Base-by-base conservation (phyloP, 1,284 basidiomycete species). In the Neolentinus lepideus region DNA sequence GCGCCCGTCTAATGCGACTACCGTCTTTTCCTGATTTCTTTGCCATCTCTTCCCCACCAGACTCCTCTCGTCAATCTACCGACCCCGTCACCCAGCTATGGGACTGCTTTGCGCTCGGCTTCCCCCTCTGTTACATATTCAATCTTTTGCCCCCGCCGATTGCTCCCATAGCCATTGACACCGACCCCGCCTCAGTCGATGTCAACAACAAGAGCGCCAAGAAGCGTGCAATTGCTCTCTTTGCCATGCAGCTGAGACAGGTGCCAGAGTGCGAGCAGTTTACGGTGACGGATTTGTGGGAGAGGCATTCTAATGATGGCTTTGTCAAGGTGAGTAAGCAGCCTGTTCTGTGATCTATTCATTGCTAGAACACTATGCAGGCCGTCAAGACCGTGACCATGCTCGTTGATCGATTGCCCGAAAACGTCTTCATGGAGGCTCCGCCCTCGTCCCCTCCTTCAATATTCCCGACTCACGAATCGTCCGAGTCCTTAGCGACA, bases 61-160 rank as follows among this genome's bases (percentile, higher is more conserved):
- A 83, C 35, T 69, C 75, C 62, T 75, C 83, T 21, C 79, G 89
- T 58, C 83, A 84, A 67, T 89, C 86, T 29, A 87, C 87, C 43
- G 89, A 92, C 72, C 88, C 88, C 43, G 96, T 99, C 63, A 88
- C 91, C 45, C 92, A 95, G 70, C 84, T 98, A 52, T 95, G 94
- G 86, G 92, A 95, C 67, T 85, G 90, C 67, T 91, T 99, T 72
- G 88, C 93, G 35, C 83, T 95, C 46, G 96, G 97, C 59, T 88
- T 92, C 31, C 90, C 95, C 35, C 88, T 99, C 60, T 96, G 94
- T 75, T 94, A 89, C 73, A 87, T 99, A 63, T 96, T 92, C 79
- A 97, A 99, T 74, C 84, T 89, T 66, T 85, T 96, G 57, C 89
- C 90, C 27, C 76, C 80, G 56, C 69, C 79, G 10, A 80, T 81